Base-by-base conservation (phyloP, 148 eudicot genomes). In the Drosera capensis region DNA sequence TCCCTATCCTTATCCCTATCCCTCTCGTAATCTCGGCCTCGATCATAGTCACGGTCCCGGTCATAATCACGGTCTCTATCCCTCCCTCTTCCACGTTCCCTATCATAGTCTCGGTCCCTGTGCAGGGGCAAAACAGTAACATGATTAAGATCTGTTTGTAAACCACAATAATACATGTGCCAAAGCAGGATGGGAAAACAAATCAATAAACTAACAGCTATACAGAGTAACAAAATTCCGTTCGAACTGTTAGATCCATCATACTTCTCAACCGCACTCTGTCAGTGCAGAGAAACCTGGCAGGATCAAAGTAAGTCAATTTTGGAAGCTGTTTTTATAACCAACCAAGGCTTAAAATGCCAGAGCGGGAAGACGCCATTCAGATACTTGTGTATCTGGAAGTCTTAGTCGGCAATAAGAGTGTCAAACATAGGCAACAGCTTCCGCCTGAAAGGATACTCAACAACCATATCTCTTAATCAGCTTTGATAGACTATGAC, bases 31-130 rank as follows among this genome's bases (percentile, higher is more conserved):
- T 66, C 80, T 37, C 63, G 60, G 54, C 71, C 82, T 23, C 72
- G 57, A 37, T 51, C 55, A 9, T 19, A 20, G 8, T 70, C 79
- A 9, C 66, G 46, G 23, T 64, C 77, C 11, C 82, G 38, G 13
- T 34, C 38, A 4, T 15, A 2, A 11, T 34, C 38, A 8, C 38
- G 3, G n/a, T 58, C 59, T 16, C 77, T 53, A 18, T 59, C 78
- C 19, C 67, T 45, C 4, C 54, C 74, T 54, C 73, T 61, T 3
- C 54, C 77, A 11, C 68, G 65, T 18, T 71, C 74, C 22, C 73
- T 60, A 25, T 72, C 76, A 40, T 65, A 59, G 23, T 71, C 73
- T n/a, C 57, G 59, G 54, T 76, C 83, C 71, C 87, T 70, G 56
- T 25, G n/a, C n/a, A n/a, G n/a, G n/a, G n/a, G n/a, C n/a, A n/a